Base-by-base conservation (phyloP, 1,284 basidiomycete genomes). In the Tetrapyrgos nigripes region DNA sequence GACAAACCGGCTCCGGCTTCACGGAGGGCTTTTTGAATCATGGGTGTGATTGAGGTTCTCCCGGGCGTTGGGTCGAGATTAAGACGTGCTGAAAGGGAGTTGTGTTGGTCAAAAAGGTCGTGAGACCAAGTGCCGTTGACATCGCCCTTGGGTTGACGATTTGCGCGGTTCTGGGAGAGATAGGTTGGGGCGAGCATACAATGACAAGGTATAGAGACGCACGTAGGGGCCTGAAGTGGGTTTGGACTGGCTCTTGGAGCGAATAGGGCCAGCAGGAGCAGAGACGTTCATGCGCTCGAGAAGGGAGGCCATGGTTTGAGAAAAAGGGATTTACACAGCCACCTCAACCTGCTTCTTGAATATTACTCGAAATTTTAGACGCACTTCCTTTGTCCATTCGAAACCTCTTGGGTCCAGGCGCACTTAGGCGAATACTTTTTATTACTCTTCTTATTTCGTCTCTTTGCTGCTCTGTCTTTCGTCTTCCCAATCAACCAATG, bases 71-170 rank as follows among this genome's bases (percentile, higher is more conserved):
- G 76, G 21, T 74, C 72, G 56, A 69, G 60, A 23, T 79, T 79
- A 49, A 92, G 71, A 35, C 91, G 85, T 21, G 86, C 80, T 27
- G 83, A 82, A 55, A 92, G 83, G 3, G 87, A 86, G 66, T 85
- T 82, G 58, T 81, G 79, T n/a, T 78, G 75, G 58, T 87, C 84
- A 66, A 78, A 92, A 59, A 91, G 73, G 72, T 92, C 90, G 68
- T 92, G 90, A 54, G 87, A 80, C 90, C 90, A 92, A 31, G 78
- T 76, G 13, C 79, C 77, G 62, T 92, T 85, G 50, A 85, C 70
- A 67, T 92, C 83, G 66, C 86, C 88, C 70, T 87, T 89, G 43
- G 87, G 85, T 13, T 79, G 76, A 28, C 83, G 80, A 44, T 74
- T 73, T 55, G 75, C 69, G 59, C 82, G 83, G 67, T 73, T 81